phyloP scores from a whole-genome alignment of 495 filamentous ascomycete genomes.

The Bacidia rubella region DNA sequence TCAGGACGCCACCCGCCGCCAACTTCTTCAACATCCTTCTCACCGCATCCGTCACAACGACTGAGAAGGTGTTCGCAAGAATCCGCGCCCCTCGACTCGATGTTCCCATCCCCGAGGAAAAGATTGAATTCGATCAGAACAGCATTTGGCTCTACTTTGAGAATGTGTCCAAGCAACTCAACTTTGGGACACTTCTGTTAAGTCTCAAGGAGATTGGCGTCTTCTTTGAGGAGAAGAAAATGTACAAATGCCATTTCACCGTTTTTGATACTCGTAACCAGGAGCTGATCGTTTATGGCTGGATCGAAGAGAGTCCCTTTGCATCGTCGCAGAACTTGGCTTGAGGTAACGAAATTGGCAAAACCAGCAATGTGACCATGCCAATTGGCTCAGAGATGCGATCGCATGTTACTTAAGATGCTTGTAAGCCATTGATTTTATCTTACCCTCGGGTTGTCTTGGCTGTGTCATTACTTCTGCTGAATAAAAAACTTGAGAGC shows the following conservation, averaged over 20 bases:
- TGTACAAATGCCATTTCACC: background rate
- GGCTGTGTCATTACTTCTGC: too few relatives aligned
- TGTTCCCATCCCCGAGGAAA: background rate
- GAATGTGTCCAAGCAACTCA: background rate
- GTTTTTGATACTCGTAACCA: background rate
- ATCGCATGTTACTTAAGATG: too few relatives aligned
- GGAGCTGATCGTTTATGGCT: background rate
- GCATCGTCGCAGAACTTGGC: background rate
- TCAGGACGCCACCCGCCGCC: background rate
- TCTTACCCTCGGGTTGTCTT: too few relatives aligned
- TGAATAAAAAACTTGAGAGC: too few relatives aligned
- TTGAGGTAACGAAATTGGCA: background rate
- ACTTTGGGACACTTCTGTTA: background rate
- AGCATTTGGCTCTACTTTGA: background rate
- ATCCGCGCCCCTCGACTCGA: background rate
- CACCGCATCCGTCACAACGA: background rate
- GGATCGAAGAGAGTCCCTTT: background rate
- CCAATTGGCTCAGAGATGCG: too few relatives aligned
- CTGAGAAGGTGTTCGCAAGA: background rate
- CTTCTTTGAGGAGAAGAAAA: background rate
- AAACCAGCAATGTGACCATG: background rate
- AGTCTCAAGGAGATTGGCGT: conserved; percentile 1
- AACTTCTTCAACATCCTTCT: background rate
- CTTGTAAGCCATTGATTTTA: too few relatives aligned
- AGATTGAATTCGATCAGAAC: background rate